Evolutionary conservation across 768 basidiomycete genomes (phyloP).

Genomic region (Tylopilus sp.): DNA sequence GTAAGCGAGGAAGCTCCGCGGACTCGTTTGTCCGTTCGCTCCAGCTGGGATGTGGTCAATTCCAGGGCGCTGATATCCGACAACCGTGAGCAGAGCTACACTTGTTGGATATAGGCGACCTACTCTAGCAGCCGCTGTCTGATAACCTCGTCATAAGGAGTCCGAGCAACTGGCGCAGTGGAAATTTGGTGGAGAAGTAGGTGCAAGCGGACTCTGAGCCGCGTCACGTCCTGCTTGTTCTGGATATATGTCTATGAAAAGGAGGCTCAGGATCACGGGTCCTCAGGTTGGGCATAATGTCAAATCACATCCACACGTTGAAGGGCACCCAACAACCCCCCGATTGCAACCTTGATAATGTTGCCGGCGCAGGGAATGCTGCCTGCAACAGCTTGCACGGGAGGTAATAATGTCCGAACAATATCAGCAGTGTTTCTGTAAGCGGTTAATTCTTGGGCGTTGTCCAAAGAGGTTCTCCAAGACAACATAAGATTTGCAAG

Average conservation of each 20-base stretch:
- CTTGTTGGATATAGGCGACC: not conserved
- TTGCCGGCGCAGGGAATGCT: not conserved
- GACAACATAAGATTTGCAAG: not conserved
- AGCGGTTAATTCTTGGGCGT: not conserved
- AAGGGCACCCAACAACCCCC: not conserved
- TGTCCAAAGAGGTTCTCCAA: not conserved
- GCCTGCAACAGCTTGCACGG: not conserved
- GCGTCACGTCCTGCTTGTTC: conserved; percentile 7
- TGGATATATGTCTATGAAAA: not conserved
- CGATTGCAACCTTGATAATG: conserved; percentile 2
- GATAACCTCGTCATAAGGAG: not conserved
- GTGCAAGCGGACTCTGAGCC: not conserved
- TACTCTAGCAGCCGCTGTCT: not conserved
- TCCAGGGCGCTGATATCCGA: not conserved
- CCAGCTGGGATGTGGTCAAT: not conserved
- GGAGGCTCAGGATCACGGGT: not conserved
- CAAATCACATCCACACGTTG: conserved; percentile 6
- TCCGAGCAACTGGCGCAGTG: not conserved
- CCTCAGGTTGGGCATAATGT: not conserved
- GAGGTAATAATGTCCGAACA: conserved; percentile 4
- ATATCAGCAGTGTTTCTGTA: not conserved
- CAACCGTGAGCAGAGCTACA: not conserved
- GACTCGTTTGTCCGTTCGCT: not conserved
- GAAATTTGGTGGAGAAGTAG: not conserved
- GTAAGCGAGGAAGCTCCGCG: not conserved